Evolutionary conservation across 805 yeast genomes (phyloP).

Genomic region (Wickerhamiella spandovensis): DNA sequence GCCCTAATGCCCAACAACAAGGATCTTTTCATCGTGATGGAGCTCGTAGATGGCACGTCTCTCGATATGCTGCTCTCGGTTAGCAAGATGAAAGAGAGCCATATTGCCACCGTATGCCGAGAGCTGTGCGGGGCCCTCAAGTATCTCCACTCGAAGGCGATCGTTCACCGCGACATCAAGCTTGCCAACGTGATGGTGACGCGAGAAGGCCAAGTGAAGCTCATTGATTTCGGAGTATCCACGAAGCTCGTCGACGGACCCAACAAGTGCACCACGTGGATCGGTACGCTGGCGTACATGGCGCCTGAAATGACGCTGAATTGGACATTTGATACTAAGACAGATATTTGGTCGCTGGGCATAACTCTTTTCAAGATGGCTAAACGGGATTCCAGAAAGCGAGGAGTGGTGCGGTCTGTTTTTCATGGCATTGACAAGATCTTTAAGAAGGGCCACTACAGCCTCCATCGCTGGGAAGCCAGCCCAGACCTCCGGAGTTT

Average conservation of each 20-base stretch:
- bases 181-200: slow-evolving; percentile 87
- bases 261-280: slow-evolving; percentile 71
- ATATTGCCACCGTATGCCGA: slow-evolving; percentile 79
- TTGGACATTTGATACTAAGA: slow-evolving; percentile 62
- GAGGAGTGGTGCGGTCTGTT: too few relatives aligned
- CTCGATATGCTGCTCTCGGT: slow-evolving; percentile 89
- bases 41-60: slow-evolving; percentile 97
- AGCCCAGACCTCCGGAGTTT: too few relatives aligned
- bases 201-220: slow-evolving; percentile 70
- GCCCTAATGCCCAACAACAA: slow-evolving; percentile 57
- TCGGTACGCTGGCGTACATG: slow-evolving; percentile 86
- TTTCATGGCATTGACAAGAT: too few relatives aligned
- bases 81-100: slow-evolving; percentile 72
- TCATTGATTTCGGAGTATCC: slow-evolving; percentile 87
- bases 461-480: too few relatives aligned
- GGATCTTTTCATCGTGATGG: slow-evolving; percentile 99
- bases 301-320: slow-evolving; percentile 79
- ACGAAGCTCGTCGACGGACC: slow-evolving; percentile 68
- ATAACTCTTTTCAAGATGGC: too few relatives aligned
- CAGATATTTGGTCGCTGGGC: slow-evolving; percentile 73
- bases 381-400: too few relatives aligned
- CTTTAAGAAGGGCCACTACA: too few relatives aligned
- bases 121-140: slow-evolving; percentile 87
- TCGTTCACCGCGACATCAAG: slow-evolving; percentile 93
- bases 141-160: slow-evolving; percentile 80